Evolutionary conservation across 2,329 filamentous ascomycete genomes (phyloP).

Genomic region (Exophiala lecanii-corni): DNA sequence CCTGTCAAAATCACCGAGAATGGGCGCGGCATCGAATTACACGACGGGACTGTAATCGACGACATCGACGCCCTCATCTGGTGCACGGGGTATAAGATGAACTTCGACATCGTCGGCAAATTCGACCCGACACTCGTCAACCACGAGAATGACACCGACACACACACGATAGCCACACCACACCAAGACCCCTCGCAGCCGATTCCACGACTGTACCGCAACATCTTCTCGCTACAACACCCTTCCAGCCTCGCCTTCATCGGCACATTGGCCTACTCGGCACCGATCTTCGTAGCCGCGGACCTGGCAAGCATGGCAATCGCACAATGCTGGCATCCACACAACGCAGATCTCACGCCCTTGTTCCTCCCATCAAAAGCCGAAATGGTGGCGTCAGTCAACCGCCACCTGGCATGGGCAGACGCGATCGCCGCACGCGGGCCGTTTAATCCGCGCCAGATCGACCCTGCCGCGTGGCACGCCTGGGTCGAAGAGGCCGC

Average conservation of each 20-base stretch:
- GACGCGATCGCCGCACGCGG: slow-evolving; percentile 14
- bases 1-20: slow-evolving; percentile 22
- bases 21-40: slow-evolving; percentile 29
- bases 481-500: slow-evolving; percentile 33
- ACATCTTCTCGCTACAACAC: slow-evolving; percentile 30
- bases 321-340: slow-evolving; percentile 34
- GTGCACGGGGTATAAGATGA: slow-evolving; percentile 34
- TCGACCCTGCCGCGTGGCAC: slow-evolving; percentile 21
- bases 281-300: slow-evolving; percentile 26
- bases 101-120: slow-evolving; percentile 27
- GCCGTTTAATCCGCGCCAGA: slow-evolving; percentile 16
- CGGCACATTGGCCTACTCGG: slow-evolving; percentile 26
- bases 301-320: slow-evolving; percentile 31
- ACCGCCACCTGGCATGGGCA: slow-evolving; percentile 23
- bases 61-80: slow-evolving; percentile 35
- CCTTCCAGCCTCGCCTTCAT: slow-evolving; percentile 32
- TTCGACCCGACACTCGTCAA: slow-evolving; percentile 26
- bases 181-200: slow-evolving; percentile 5
- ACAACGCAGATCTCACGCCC: too few relatives aligned
- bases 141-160: slow-evolving; percentile 1
- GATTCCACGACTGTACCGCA: slow-evolving; percentile 30
- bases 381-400: slow-evolving; percentile 28
- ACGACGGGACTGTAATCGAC: slow-evolving; percentile 30
- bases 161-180: background rate
- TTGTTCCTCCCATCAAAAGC: slow-evolving; percentile 20